A percentile compares a stretch with the other conserved stretches of the same genome.
phyloP scores from a whole-genome alignment of 2,329 filamentous ascomycete genomes.

The Aspergillus pseudoterreus region DNA sequence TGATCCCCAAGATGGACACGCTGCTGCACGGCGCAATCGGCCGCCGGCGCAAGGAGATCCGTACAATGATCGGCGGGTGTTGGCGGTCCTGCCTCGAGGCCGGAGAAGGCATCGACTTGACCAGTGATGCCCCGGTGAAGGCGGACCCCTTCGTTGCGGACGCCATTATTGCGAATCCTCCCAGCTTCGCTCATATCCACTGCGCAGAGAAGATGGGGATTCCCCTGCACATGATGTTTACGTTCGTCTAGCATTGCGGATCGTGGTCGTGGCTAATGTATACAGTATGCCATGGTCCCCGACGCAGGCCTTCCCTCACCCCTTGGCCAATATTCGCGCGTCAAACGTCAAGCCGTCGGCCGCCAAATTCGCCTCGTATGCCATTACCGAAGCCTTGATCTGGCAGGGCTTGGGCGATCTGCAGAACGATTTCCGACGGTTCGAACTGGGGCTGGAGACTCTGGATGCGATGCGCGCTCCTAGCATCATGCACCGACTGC shows the following conservation, averaged over 20 bases:
- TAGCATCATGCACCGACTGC: conserved; percentile 68
- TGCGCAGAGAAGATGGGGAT: neutral
- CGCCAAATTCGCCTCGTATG: conserved; percentile 76
- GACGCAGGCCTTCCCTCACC: conserved; percentile 78
- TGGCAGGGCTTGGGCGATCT: conserved; percentile 87
- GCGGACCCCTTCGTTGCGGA: neutral
- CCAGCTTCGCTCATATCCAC: conserved; percentile 1
- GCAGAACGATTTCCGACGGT: conserved; percentile 45
- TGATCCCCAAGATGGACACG: neutral
- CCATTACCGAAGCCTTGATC: conserved; percentile 79
- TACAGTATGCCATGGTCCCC: conserved; percentile 80
- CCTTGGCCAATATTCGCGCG: conserved; percentile 73
- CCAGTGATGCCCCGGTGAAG: neutral
- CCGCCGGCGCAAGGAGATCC: neutral
- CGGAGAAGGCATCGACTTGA: neutral
- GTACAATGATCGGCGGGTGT: neutral
- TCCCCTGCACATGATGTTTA: conserved; percentile 1
- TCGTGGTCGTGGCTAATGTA: neutral
- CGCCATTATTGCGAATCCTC: conserved; percentile 2
- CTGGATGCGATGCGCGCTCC: conserved; percentile 78
- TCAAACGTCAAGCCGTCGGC: conserved; percentile 67
- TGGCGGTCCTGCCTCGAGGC: neutral
- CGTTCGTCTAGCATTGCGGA: neutral
- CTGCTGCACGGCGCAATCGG: neutral
- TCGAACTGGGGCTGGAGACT: conserved; percentile 69